phyloP scores from a whole-genome alignment of 148 eudicot genomes.

The Rhododendron vialii region DNA sequence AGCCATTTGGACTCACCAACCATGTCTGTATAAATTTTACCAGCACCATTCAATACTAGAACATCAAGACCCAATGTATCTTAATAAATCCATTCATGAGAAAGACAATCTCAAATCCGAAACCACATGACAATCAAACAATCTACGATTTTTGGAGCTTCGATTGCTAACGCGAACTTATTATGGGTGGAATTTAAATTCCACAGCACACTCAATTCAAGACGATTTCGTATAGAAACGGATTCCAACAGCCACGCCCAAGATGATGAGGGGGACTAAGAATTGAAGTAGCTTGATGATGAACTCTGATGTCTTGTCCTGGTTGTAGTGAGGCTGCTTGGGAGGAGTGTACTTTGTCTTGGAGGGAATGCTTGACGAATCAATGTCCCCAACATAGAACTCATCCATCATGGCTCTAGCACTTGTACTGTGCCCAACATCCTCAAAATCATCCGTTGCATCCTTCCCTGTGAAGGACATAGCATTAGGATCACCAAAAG shows the following conservation, averaged over 20 bases:
- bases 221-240: slow-evolving; percentile 70
- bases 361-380: slow-evolving; percentile 54
- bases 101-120: not conserved
- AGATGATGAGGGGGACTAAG: slow-evolving; percentile 70
- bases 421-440: slow-evolving; percentile 81
- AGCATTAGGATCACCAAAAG: not conserved
- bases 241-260: slow-evolving; percentile 68
- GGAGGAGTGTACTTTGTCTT: slow-evolving; percentile 56
- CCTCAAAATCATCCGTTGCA: slow-evolving; percentile 91
- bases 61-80: not conserved
- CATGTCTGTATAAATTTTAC: not conserved
- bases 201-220: slow-evolving; percentile 6
- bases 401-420: slow-evolving; percentile 88
- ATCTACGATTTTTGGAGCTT: not conserved
- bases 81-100: not conserved
- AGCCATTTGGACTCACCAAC: not conserved
- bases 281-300: slow-evolving; percentile 77
- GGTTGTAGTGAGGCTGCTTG: slow-evolving; percentile 62
- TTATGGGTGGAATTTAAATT: not conserved
- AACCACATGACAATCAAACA: not conserved
- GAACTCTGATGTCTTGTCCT: slow-evolving; percentile 65
- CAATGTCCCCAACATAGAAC: slow-evolving; percentile 62
- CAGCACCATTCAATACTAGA: not conserved
- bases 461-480: slow-evolving; percentile 64
- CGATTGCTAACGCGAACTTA: not conserved